Evolutionary conservation across 1,284 basidiomycete genomes (phyloP), one percentile per base, ranked within the genome.

Genomic region (Gymnopus androsaceus): DNA sequence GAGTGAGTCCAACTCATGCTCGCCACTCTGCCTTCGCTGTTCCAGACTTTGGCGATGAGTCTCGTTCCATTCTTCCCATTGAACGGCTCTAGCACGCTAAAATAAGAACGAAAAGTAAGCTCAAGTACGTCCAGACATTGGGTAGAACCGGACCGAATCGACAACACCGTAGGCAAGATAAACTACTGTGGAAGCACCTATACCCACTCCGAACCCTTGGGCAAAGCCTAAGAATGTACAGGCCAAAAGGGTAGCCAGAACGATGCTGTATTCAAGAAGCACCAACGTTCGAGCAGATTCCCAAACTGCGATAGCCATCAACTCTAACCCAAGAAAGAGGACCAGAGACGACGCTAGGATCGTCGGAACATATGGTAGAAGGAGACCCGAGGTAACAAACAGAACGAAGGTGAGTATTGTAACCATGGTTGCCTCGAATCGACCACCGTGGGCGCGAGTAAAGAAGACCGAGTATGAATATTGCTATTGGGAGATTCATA

Each of bases 211-310:
- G 30, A 67, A 65, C 17, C 65, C 65, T 37, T 61, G 58, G 25
- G 65, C 63, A 25, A 67, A 67, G 8, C 65, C 65, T 8, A 67
- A 49, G 49, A 63, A 63, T 1, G 64, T 65, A 38, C 65, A 65
- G 2, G 57, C 58, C 11, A 56, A 41, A 3, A 64, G 58, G 3
- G 65, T 67, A 11, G 42, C 56, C 14, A 65, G n/a, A 3, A 65
- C 63, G 11, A 65, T 51, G 14, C 55, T 57, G 45, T 59, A 67
- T 38, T 67, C 65, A 38, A 62, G 58, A 31, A 53, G 49, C 9
- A 59, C 34, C 7, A 64, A 56, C 9, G 59, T 63, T 49, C 60
- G 59, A 23, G 61, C 41, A 2, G 65, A 61, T 42, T 67, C 63
- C 65, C 65, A 67, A 12, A 61, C 30, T 12, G 64, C 61, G 38